These are phyloP conservation scores for Globisporangium nagaii DNA, from an alignment of 352 stramenopile species.

Conservation along the genomic window DNA sequence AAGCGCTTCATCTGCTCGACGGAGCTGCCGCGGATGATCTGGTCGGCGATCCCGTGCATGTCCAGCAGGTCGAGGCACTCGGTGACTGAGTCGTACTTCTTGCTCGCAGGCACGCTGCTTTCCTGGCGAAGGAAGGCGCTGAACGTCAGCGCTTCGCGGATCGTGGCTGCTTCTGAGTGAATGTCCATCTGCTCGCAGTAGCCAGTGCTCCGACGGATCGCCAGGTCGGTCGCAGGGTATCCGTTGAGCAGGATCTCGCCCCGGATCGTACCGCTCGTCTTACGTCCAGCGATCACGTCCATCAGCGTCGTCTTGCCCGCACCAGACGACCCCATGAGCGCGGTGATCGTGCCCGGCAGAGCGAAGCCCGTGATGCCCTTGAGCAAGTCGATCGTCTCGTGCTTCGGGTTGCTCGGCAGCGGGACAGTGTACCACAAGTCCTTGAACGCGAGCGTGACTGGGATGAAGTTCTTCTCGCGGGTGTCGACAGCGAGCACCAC, in stretches of 20 bases:
- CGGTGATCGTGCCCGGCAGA: constrained; percentile 19
- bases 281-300: constrained; percentile 84
- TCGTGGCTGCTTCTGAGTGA: constrained; percentile 86
- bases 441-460: constrained; percentile 13
- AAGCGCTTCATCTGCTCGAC: constrained; percentile 44
- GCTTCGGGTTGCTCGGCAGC: constrained; percentile 23
- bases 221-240: constrained; percentile 44
- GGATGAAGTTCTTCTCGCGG: constrained; percentile 2
- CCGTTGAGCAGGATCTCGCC: constrained; percentile 79
- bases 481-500: too few species aligned
- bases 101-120: constrained; percentile 7
- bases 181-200: constrained; percentile 89
- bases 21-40: constrained; percentile 15
- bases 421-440: too few species aligned
- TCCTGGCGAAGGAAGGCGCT: constrained; percentile 54
- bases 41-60: constrained; percentile 33
- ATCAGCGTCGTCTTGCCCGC: constrained; percentile 85
- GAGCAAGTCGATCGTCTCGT: constrained; percentile 11
- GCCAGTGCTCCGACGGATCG: constrained; percentile 39
- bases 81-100: constrained; percentile 14
- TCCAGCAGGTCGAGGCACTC: constrained; percentile 77
- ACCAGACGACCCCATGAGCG: constrained; percentile 30
- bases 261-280: constrained; percentile 56
- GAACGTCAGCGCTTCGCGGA: constrained; percentile 87
- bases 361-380: constrained; percentile 16